A percentile compares a stretch with the other conserved stretches of the same genome.
phyloP scores from a whole-genome alignment of 1,139 yeast genomes.

The Geotrichum candidum region DNA sequence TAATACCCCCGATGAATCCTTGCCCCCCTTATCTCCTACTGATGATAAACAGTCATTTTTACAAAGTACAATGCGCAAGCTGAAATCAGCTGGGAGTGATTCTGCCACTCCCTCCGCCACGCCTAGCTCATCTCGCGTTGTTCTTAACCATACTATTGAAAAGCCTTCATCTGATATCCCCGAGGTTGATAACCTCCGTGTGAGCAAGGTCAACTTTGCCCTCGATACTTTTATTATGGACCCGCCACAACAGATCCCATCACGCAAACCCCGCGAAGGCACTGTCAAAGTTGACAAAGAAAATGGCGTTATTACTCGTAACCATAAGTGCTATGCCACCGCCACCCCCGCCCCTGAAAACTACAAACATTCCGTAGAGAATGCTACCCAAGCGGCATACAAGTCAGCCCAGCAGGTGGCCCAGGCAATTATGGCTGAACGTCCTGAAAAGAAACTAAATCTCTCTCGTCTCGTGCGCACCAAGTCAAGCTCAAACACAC shows the following conservation, averaged over 20 bases:
- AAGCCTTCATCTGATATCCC: conserved; percentile 26
- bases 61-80: not conserved
- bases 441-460: conserved; percentile 4
- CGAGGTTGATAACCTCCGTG: conserved; percentile 8
- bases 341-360: conserved; percentile 12
- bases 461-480: not conserved
- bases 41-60: conserved; percentile 3
- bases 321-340: conserved; percentile 27
- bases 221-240: conserved; percentile 62
- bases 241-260: conserved; percentile 95
- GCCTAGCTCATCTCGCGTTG: not conserved
- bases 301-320: conserved; percentile 29
- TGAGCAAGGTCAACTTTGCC: conserved; percentile 59
- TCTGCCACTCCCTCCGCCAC: not conserved
- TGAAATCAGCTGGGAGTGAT: not conserved
- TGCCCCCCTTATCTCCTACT: not conserved
- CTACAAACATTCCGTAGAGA: conserved; percentile 27
- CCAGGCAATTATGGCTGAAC: conserved; percentile 23
- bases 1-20: not conserved
- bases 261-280: conserved; percentile 75
- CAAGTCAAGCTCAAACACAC: not conserved
- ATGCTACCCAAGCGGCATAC: conserved; percentile 32
- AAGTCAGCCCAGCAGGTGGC: conserved; percentile 33
- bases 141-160: conserved; percentile 35
- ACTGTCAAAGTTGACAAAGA: conserved; percentile 52